A percentile compares a stretch with the other conserved stretches of the same genome.
These are phyloP conservation scores for Lithocarpus polystachyus DNA, from an alignment of 306 rosid genomes.

Conservation along the genomic window DNA sequence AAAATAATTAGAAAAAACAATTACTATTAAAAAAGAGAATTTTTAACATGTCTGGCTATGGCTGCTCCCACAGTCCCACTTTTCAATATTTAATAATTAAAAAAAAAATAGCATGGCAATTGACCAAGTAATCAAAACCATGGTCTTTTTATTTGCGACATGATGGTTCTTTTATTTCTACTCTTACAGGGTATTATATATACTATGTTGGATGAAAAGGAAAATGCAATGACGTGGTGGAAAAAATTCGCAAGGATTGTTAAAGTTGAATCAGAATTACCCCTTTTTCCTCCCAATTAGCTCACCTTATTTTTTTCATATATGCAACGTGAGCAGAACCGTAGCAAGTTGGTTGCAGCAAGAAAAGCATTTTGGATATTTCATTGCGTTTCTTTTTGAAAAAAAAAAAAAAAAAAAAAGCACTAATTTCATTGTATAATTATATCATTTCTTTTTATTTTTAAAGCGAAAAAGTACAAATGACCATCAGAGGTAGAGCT, in stretches of 20 bases:
- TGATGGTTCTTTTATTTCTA: neutral
- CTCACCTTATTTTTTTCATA: neutral
- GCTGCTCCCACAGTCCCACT: no score
- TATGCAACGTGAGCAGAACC: no score
- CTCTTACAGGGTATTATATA: slow-evolving; percentile 18
- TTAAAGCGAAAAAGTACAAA: no score
- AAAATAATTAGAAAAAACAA: no score
- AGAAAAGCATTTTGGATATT: neutral
- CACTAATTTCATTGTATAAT: neutral
- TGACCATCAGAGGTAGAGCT: no score
- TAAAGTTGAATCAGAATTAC: neutral
- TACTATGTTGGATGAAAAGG: neutral
- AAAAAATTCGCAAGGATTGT: neutral
- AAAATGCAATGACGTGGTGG: slow-evolving; percentile 2
- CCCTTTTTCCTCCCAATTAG: neutral
- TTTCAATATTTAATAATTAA: neutral
- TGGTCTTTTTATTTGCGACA: neutral
- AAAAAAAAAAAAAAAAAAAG: neutral
- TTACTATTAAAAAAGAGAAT: neutral
- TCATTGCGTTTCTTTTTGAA: neutral
- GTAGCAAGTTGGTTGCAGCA: neutral
- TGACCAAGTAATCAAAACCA: neutral
- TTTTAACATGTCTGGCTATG: neutral
- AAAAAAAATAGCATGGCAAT: neutral
- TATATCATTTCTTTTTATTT: neutral